Conservation (phyloP, 306 rosid genomes). For the Hylodesmum podocarpum region DNA sequence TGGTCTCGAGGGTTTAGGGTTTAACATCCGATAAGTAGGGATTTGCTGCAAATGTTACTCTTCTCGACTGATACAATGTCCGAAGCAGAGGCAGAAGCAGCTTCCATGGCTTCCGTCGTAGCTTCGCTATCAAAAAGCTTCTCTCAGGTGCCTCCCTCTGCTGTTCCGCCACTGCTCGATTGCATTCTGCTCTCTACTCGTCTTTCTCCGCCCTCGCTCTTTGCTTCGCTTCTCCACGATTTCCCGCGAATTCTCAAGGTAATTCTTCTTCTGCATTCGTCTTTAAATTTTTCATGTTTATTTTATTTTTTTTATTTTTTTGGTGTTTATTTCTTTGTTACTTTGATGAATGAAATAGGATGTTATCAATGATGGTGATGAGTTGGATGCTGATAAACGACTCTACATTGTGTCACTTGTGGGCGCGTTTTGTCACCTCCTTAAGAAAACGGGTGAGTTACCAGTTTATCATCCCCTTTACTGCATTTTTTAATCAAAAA, state of each 20-base stretch:
- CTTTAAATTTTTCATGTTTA: too few species aligned
- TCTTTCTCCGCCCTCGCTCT: slow-evolving; percentile 54
- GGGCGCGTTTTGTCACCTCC: slow-evolving; percentile 70
- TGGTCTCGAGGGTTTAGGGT: slow-evolving; percentile 2
- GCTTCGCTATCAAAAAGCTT: slow-evolving; percentile 60
- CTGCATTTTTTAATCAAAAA: neutral
- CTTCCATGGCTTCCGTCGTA: slow-evolving; percentile 48
- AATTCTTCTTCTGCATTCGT: neutral
- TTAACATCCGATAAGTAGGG: slow-evolving; percentile 32
- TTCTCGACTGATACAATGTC: slow-evolving; percentile 32
- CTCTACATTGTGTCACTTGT: slow-evolving; percentile 49
- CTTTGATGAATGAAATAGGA: slow-evolving; percentile 46
- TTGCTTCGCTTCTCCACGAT: slow-evolving; percentile 55
- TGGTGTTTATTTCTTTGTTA: neutral
- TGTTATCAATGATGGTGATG: slow-evolving; percentile 37
- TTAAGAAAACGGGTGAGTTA: slow-evolving; percentile 64
- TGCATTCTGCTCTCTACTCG: slow-evolving; percentile 70
- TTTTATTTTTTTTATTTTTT: neutral
- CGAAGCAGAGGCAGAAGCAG: slow-evolving; percentile 24
- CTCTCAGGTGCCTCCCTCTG: slow-evolving; percentile 58
- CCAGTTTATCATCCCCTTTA: neutral
- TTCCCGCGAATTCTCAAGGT: slow-evolving; percentile 63
- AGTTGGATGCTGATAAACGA: slow-evolving; percentile 51
- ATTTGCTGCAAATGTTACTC: neutral
- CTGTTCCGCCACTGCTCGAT: slow-evolving; percentile 73